Base-by-base conservation (phyloP, 768 basidiomycete genomes). In the Termitomyces eurrhizus region DNA sequence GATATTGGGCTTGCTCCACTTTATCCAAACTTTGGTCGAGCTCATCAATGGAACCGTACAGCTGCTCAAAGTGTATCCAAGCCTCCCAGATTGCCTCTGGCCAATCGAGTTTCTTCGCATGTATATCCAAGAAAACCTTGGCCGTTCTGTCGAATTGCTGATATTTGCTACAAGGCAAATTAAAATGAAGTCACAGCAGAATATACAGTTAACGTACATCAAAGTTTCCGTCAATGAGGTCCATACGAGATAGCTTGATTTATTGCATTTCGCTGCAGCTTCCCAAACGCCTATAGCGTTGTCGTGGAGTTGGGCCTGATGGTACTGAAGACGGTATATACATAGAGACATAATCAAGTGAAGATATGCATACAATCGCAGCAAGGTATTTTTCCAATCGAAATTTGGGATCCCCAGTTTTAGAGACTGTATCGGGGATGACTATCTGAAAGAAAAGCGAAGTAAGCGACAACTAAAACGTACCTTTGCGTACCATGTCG, bases 71-170 rank as follows among this genome's bases (percentile, higher is more conserved):
- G n/a, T 80, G 74, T 18, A 88, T 68, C 91, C 93, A 96, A 1
- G 91, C 88, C 58, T 95, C 92, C 87, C 92, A 96, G 8, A 98
- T 77, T 11, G 88, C 90, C 72, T 99, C 96, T 0, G 97, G 95
- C 89, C 95, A 98, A 72, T 99, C 96, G 42, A 98, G 66, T 53
- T 88, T 84, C 70, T 89, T 90, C 48, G 78, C 76, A 33, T 86
- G 82, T 4, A 90, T 77, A 61, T 87, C 85, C 45, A 76, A 73
- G 70, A 92, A 96, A 7, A 85, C 75, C 26, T 80, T 76, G 44
- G 93, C 85, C 3, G 89, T 90, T 50, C 82, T 75, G 16, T 85
- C 80, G 55, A 84, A 75, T 64, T 76, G 77, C 60, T 80, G 78
- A 39, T 80, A 73, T 69, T 83, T 83, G 65, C 86, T 86, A 65